phyloP scores from a whole-genome alignment of 768 basidiomycete species.

The Serendipita sp. region DNA sequence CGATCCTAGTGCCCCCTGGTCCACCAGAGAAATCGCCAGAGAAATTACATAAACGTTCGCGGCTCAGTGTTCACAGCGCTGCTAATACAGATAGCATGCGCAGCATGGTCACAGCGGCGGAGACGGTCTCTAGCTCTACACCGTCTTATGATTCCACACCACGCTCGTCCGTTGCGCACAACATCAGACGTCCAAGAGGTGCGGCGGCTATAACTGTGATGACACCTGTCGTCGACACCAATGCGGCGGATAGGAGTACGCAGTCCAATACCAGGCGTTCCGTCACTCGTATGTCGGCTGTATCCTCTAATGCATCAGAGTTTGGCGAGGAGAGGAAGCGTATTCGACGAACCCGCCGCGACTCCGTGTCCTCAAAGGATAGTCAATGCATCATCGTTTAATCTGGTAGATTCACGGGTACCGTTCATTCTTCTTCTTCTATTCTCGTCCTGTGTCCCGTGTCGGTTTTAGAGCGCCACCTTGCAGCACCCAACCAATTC shows the following conservation, averaged over 20 bases:
- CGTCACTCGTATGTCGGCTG: not conserved
- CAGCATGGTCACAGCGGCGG: slow-evolving; percentile 37
- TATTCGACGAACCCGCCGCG: not conserved
- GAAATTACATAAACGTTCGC: slow-evolving; percentile 23
- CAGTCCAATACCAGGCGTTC: not conserved
- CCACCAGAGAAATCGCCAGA: not conserved
- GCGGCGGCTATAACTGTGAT: not conserved
- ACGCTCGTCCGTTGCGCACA: not conserved
- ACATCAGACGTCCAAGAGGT: not conserved
- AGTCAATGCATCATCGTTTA: not conserved
- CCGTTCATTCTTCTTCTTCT: too few species aligned
- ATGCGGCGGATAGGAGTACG: not conserved
- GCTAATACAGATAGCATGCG: slow-evolving; percentile 39
- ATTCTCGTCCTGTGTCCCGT: too few species aligned
- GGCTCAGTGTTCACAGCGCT: slow-evolving; percentile 42
- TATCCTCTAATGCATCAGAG: not conserved
- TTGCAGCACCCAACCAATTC: too few species aligned
- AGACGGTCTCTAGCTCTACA: slow-evolving; percentile 26
- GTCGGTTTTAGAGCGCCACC: too few species aligned
- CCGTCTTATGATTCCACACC: slow-evolving; percentile 4
- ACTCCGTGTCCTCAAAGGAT: not conserved
- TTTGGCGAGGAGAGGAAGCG: slow-evolving; percentile 3
- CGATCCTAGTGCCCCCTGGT: not conserved
- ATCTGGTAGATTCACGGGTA: too few species aligned
- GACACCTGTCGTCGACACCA: not conserved